Conservation (phyloP, 768 basidiomycete genomes). For the Phlebiopsis flavidoalba region DNA sequence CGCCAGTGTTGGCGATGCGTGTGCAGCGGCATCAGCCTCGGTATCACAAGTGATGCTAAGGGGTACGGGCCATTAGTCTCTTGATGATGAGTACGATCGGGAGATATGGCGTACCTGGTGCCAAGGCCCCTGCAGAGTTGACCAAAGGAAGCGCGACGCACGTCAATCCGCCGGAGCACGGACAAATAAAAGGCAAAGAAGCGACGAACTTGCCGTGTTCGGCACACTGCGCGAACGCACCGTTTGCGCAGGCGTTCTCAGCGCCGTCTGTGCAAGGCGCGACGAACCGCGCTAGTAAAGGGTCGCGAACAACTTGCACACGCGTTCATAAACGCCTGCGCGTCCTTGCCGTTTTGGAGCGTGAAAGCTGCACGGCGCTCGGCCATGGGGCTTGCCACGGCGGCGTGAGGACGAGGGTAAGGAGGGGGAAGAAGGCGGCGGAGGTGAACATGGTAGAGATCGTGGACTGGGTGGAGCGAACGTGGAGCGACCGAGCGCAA, state of each 20-base stretch:
- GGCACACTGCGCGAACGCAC: conserved; percentile 54
- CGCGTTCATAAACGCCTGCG: conserved; percentile 21
- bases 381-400: conserved; percentile 5
- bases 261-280: conserved; percentile 38
- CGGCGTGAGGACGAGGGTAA: conserved; percentile 13
- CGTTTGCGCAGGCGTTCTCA: conserved; percentile 45
- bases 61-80: neutral
- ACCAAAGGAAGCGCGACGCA: conserved; percentile 22
- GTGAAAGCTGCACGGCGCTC: conserved; percentile 26
- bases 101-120: neutral
- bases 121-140: conserved; percentile 18
- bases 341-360: conserved; percentile 19
- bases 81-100: too few species aligned
- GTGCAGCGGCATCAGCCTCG: neutral
- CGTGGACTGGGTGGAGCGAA: neutral
- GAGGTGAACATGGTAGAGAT: conserved; percentile 14
- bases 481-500: neutral
- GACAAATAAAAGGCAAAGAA: too few species aligned
- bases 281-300: conserved; percentile 42
- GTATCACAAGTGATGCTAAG: conserved; percentile 2
- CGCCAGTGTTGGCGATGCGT: conserved; percentile 2
- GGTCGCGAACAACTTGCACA: conserved; percentile 48
- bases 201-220: conserved; percentile 33
- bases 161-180: conserved; percentile 21
- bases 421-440: conserved; percentile 1